A percentile compares a stretch with the other conserved stretches of the same genome.
These are phyloP conservation scores for Fusarium annulatum DNA, from an alignment of 2,329 filamentous ascomycete genomes.

Conservation along the genomic window DNA sequence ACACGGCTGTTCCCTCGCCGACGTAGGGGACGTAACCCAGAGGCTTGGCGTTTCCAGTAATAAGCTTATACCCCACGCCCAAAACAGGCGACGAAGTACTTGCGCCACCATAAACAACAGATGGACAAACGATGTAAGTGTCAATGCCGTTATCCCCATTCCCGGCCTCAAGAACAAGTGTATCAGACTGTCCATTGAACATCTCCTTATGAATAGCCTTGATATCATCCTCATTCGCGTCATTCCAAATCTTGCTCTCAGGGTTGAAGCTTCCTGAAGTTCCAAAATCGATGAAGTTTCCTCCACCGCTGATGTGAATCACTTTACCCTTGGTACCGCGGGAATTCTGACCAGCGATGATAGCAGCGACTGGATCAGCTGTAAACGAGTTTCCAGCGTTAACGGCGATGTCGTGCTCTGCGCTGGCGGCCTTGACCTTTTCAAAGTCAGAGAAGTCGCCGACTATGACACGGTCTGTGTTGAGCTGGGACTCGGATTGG, in stretches of 20 bases:
- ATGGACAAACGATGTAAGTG: conserved; percentile 2
- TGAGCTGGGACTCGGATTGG: not conserved
- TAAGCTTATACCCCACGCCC: conserved; percentile 1
- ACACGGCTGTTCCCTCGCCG: not conserved
- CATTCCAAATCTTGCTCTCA: conserved; percentile 15
- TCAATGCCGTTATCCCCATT: not conserved
- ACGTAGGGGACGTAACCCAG: conserved; percentile 9
- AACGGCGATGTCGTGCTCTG: conserved; percentile 7
- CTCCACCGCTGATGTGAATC: conserved; percentile 3
- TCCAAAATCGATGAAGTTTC: conserved; percentile 14
- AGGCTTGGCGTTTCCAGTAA: not conserved
- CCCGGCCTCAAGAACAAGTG: not conserved
- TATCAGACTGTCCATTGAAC: conserved; percentile 18
- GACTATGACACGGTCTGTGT: not conserved
- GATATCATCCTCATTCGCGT: conserved; percentile 9
- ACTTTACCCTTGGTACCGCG: not conserved
- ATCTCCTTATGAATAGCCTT: conserved; percentile 13
- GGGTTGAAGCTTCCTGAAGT: conserved; percentile 8
- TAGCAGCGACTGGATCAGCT: not conserved
- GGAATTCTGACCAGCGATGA: not conserved
- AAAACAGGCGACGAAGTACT: not conserved
- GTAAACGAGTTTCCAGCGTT: conserved; percentile 14
- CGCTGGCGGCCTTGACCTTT: not conserved
- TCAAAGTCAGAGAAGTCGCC: conserved; percentile 11
- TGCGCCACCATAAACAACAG: not conserved